Base-by-base conservation (phyloP, 441 rosid species). In the Eutrema salsugineum region DNA sequence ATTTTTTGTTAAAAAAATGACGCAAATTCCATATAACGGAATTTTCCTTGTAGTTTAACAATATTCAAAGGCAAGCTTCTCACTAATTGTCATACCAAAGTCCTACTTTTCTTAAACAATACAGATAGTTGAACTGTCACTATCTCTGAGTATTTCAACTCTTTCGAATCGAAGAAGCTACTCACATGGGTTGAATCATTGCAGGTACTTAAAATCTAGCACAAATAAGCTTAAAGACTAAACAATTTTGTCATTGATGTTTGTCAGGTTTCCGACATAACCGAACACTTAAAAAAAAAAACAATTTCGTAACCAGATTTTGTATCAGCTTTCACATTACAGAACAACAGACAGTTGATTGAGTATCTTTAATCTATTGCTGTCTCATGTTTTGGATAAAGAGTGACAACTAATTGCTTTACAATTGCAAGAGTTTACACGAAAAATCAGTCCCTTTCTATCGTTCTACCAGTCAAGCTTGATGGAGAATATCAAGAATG, bases 21-120 rank as follows among this genome's bases (percentile, higher is more conserved):
- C 44, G 22, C 27, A 48, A 20, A 64, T 46, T 73, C 67, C 11
- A 66, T 47, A 14, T 15, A 58, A 14, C 1, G 6, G 60, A 71
- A 32, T 53, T 62, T 62, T 74, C 68, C 67, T 20, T 59, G 72
- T 32, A 32, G 11, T 73, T 66, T 72, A 53, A 63, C 63, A 44
- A 7, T 48, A 39, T 28, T 73, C 28, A 38, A 65, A 73, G 16
- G 42, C 65, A 46, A 36, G 24, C 22, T 64, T 55, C 64, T 63
- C 49, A 17, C 28, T 16, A 38, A 15, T 63, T 39, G 69, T 22
- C 46, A 19, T 43, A 63, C 53, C 58, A 39, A 20, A 40, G 62
- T 32, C 54, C 38, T 28, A 60, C 32, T 74, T 59, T 27, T 64
- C 72, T 6, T 49, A 58, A 40, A 58, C 32, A 4, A 64, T 17